These are phyloP conservation scores for Lodderomyces metapsilosis DNA, from an alignment of 1,139 yeast genomes.

Conservation along the genomic window DNA sequence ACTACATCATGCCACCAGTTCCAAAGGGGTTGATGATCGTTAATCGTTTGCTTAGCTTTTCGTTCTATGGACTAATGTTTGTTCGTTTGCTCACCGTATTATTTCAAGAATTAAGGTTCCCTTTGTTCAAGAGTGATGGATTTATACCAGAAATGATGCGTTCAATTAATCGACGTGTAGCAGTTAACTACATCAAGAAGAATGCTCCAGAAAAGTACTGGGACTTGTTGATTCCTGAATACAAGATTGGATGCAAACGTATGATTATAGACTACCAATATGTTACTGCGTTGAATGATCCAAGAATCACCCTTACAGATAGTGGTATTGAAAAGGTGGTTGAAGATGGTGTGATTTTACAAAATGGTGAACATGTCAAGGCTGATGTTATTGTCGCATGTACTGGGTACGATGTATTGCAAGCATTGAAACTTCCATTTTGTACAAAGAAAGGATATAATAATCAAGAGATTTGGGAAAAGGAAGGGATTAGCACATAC, in stretches of 20 bases:
- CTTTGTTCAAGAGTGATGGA: conserved; percentile 35
- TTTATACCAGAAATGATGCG: conserved; percentile 26
- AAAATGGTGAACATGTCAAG: conserved; percentile 27
- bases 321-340: conserved; percentile 27
- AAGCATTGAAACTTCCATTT: conserved; percentile 23
- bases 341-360: conserved; percentile 31
- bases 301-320: conserved; percentile 27
- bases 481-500: conserved; percentile 37
- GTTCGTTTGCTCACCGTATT: conserved; percentile 28
- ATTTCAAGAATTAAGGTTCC: conserved; percentile 35
- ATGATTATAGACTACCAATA: conserved; percentile 40
- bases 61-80: conserved; percentile 26
- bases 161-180: conserved; percentile 19
- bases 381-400: conserved; percentile 47
- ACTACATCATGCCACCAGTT: conserved; percentile 42
- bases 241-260: conserved; percentile 45
- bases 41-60: conserved; percentile 26
- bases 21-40: conserved; percentile 22
- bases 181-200: conserved; percentile 28
- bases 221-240: conserved; percentile 34
- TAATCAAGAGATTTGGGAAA: conserved; percentile 24
- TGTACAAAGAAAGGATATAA: conserved; percentile 28
- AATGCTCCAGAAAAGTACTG: conserved; percentile 35
- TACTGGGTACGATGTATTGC: conserved; percentile 36
- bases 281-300: conserved; percentile 33